Evolutionary conservation across 768 basidiomycete genomes (phyloP), one percentile per base, ranked within the genome.

Genomic region (Chalciporus chontae): DNA sequence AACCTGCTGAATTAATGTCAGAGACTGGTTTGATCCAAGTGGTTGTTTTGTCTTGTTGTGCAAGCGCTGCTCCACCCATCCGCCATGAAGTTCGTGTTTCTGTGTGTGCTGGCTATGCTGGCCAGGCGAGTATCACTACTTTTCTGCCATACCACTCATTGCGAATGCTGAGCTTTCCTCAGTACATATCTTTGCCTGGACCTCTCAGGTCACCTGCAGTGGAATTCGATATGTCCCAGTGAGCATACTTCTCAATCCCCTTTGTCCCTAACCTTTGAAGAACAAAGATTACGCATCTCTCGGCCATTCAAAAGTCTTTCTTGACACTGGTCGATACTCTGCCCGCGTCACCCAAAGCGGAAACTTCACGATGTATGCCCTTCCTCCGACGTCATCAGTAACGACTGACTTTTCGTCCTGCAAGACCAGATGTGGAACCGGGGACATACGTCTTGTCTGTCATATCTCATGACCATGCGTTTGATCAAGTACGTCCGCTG

Each of bases 171-270:
- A 29, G 43, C 48, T 38, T 45, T 44, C 8, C 19, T 24, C 24
- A 55, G 64, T 38, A 38, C 47, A 45, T 58, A 64, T 41, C 63
- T 69, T 41, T 80, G 81, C 10, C 54, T 81, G 8, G 83, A 88
- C 60, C 57, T 91, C 41, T 58, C 67, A 3, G 89, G 89, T 55
- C 75, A 73, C 43, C 68, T 91, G 10, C 72, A 77, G 40, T 89
- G 85, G 85, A 90, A 85, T 65, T 78, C 80, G n/a, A 54, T 81
- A 8, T 89, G 87, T 71, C 71, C 75, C 38, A 71, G 88, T 88
- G 46, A 56, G 66, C 53, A 24, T 36, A 34, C 26, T 19, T 50
- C 27, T 34, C 46, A 3, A 32, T 13, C 45, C 62, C 57, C 32
- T 57, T 43, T 15, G 45, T 36, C 32, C 37, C 37, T 54, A 31